Evolutionary conservation across 2,329 filamentous ascomycete species (phyloP), one percentile per base, ranked within the genome.

Genomic region (Didymella arachidicola): DNA sequence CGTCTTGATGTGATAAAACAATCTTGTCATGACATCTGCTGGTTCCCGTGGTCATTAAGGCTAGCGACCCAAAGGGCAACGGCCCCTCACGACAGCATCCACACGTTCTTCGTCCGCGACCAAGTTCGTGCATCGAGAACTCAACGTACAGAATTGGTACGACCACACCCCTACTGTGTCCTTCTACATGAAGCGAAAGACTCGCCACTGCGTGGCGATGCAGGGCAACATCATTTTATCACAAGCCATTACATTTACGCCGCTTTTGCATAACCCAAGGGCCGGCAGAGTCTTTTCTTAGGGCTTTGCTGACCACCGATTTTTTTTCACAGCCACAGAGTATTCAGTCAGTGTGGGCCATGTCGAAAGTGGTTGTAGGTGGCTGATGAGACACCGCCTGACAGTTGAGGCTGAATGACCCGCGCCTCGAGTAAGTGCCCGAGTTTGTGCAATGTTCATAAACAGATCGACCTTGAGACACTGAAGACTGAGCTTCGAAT

Each of bases 301-400:
- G 14, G 43, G 14, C 18, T 14, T 8, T 3, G n/a, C n/a, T 27
- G 25, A 19, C 22, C 12, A 14, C 5, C 10, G 22, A 27, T 0
- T n/a, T 8, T 14, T 7, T 43, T 14, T 1, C 5, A n/a, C 14
- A 26, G 25, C 22, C 25, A 8, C 6, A n/a, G 22, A 43, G 10
- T 8, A 4, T 10, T 27, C 14, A 43, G 41, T 22, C 16, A 44
- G 3, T 3, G 19, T 14, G 11, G 11, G 4, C 16, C 10, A 36
- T 2, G 7, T 49, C 8, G 5, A n/a, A 2, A 14, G 26, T 19
- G 5, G 14, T 18, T 11, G 29, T 5, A 7, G 10, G 27, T 42
- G 41, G 42, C 32, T 52, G 32, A 26, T 19, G 11, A 47, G 18
- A 49, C 49, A 32, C 14, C 4, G 56, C 45, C 45, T 32, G 26